phyloP scores from a whole-genome alignment of 1,284 basidiomycete species.

The Lignosus rhinocerotis region DNA sequence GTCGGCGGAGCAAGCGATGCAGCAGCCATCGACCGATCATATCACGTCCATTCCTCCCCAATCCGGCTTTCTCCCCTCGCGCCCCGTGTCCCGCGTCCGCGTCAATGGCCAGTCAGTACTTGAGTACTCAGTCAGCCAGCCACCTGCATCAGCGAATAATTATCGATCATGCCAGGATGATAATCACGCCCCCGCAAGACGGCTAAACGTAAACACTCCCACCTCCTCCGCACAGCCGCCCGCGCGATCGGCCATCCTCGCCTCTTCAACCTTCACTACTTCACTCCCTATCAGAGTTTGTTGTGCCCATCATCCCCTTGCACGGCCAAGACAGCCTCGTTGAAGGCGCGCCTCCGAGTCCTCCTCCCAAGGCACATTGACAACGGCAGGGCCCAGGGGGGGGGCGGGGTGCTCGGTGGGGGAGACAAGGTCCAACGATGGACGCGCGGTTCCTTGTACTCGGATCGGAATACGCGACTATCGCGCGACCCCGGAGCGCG shows the following conservation, averaged over 20 bases:
- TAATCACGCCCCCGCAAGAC: constrained; percentile 12
- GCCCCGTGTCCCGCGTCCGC: neutral
- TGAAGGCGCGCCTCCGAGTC: neutral
- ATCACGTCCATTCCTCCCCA: neutral
- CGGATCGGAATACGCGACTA: constrained; percentile 7
- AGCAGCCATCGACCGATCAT: constrained; percentile 2
- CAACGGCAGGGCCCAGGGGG: neutral
- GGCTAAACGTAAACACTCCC: neutral
- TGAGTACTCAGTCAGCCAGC: neutral
- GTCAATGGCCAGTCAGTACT: neutral
- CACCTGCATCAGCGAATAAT: no score
- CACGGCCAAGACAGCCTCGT: neutral
- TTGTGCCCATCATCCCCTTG: no score
- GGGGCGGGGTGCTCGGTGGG: neutral
- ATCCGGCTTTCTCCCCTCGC: neutral
- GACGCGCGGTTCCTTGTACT: neutral
- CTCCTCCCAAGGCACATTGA: neutral
- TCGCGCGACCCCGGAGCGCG: constrained; percentile 10
- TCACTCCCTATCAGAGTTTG: constrained; percentile 1
- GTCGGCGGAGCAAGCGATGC: constrained; percentile 26
- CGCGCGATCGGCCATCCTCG: neutral
- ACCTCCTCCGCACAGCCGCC: neutral
- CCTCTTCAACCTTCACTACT: no score
- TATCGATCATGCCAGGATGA: constrained; percentile 20
- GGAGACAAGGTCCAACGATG: no score